phyloP scores from a whole-genome alignment of 495 filamentous ascomycete genomes.

The Penicillium antarcticum region DNA sequence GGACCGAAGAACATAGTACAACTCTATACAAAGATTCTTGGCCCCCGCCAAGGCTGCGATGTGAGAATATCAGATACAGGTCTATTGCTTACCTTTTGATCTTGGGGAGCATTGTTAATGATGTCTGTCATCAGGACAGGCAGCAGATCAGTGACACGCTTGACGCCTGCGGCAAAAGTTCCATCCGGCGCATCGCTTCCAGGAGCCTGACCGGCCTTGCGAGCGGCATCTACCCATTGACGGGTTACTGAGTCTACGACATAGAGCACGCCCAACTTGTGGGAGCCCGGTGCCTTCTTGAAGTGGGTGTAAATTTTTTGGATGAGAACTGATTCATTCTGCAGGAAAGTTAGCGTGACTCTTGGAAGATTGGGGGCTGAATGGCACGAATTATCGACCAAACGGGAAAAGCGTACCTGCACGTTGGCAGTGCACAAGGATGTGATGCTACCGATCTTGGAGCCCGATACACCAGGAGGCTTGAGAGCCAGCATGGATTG shows the following conservation, averaged over 20 bases:
- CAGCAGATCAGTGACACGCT: constrained; percentile 93
- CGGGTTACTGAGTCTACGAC: constrained; percentile 99
- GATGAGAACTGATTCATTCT: constrained; percentile 94
- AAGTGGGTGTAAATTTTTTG: constrained; percentile 96
- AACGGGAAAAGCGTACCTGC: constrained; percentile 64
- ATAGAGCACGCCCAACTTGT: constrained; percentile 99
- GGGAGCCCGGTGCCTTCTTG: constrained; percentile 89
- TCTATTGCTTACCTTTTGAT: constrained; percentile 93
- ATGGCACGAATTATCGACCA: constrained; percentile 1
- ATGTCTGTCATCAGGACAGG: constrained; percentile 95
- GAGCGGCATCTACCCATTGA: constrained; percentile 96
- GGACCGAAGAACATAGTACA: constrained; percentile 5
- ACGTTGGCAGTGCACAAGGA: constrained; percentile 83
- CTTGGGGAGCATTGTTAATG: constrained; percentile 79
- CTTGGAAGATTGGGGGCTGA: neutral
- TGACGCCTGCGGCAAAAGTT: constrained; percentile 90
- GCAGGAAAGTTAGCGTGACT: constrained; percentile 34
- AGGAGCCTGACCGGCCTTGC: constrained; percentile 75
- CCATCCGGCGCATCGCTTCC: constrained; percentile 77
- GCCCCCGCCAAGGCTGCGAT: neutral
- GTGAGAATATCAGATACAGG: constrained; percentile 16
- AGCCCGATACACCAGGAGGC: constrained; percentile 87
- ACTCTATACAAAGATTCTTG: constrained; percentile 3
- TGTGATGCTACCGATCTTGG: constrained; percentile 84
- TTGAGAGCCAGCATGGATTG: constrained; percentile 90